phyloP scores from a whole-genome alignment of 495 filamentous ascomycete genomes.

The Neurospora sp. region DNA sequence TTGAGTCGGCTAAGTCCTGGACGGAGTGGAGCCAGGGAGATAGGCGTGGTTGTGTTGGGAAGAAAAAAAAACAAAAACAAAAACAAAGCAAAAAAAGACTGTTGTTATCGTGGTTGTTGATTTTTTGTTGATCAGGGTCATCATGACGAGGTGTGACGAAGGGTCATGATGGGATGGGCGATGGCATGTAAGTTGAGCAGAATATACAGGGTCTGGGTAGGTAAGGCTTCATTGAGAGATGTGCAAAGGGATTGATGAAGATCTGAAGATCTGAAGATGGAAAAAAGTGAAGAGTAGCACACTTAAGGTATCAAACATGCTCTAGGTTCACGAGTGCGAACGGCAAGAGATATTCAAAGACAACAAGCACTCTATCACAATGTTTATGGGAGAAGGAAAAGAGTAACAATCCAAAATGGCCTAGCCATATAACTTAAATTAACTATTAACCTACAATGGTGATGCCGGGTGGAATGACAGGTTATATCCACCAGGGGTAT shows the following conservation, averaged over 20 bases:
- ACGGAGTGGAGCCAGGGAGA: background rate
- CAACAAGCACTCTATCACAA: background rate
- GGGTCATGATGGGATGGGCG: too few species aligned
- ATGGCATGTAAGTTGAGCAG: too few species aligned
- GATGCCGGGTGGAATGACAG: background rate
- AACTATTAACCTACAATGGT: background rate
- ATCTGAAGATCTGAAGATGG: background rate
- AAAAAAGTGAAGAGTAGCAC: too few species aligned
- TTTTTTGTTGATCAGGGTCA: background rate
- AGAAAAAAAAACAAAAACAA: background rate
- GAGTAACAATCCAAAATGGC: background rate
- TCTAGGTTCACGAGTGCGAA: background rate
- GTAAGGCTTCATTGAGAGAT: background rate
- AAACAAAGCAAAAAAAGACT: too few species aligned
- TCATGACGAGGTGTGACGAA: too few species aligned
- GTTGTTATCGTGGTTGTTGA: too few species aligned
- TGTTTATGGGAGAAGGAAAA: background rate
- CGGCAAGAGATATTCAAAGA: background rate
- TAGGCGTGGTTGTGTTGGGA: background rate
- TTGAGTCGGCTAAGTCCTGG: background rate
- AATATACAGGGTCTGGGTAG: too few species aligned
- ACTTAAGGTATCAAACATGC: background rate
- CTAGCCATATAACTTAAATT: background rate
- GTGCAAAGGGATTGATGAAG: background rate
- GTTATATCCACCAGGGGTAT: background rate